Percentiles rank a stretch among this genome's conserved stretches.
phyloP scores from a whole-genome alignment of 441 rosid species.

The Omphalea diandra region DNA sequence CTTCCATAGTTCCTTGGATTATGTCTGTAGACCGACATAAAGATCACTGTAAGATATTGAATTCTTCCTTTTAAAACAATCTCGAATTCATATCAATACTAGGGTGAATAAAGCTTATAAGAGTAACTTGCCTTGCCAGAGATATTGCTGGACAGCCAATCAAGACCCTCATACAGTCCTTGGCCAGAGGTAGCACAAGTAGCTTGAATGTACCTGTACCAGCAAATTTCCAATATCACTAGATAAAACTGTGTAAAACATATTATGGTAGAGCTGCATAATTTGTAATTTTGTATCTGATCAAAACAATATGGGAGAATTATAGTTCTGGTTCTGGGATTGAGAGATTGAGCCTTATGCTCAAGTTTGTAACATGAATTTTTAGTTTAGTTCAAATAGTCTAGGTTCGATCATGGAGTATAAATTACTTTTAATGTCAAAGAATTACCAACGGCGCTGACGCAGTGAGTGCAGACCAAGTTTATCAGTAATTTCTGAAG shows the following conservation, averaged over 20 bases:
- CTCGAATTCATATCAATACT: not conserved
- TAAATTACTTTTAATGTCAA: not conserved
- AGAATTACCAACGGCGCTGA: slow-evolving; percentile 50
- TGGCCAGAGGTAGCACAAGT: slow-evolving; percentile 61
- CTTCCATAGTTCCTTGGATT: slow-evolving; percentile 7
- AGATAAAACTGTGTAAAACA: too few relatives aligned
- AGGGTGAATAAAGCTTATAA: not conserved
- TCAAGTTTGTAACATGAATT: not conserved
- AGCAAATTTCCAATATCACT: not conserved
- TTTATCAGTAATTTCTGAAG: slow-evolving; percentile 59
- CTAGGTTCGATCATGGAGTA: not conserved
- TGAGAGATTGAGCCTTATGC: not conserved
- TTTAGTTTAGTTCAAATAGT: too few relatives aligned
- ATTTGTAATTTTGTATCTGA: too few relatives aligned
- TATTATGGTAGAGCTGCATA: not conserved
- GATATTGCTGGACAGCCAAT: slow-evolving; percentile 61
- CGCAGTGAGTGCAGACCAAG: slow-evolving; percentile 65
- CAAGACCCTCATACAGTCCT: slow-evolving; percentile 69
- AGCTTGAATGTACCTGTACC: slow-evolving; percentile 52
- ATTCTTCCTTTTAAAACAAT: not conserved
- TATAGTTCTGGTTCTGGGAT: not conserved
- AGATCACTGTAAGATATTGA: not conserved
- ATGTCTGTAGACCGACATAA: slow-evolving; percentile 25
- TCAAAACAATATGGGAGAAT: not conserved
- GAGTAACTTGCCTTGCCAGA: slow-evolving; percentile 41